Percentiles rank a stretch among this genome's conserved stretches.
Evolutionary conservation across 2,329 filamentous ascomycete species (phyloP).

Genomic region (Colletotrichum orbiculare): DNA sequence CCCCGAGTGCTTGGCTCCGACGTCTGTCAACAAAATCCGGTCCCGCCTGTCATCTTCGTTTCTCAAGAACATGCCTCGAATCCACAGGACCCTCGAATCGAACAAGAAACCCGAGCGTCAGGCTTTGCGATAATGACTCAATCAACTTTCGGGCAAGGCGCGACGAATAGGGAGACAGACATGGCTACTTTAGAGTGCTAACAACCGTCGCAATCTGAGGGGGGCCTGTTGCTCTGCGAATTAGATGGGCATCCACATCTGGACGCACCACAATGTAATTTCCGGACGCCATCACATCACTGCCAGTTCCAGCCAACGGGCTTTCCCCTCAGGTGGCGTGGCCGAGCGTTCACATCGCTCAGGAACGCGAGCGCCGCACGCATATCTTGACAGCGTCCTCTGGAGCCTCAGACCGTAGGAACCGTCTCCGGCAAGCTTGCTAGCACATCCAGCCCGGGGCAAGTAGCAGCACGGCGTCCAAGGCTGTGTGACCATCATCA

Average conservation of each 20-base stretch:
- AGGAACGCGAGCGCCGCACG: conserved; percentile 28
- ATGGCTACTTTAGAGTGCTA: conserved; percentile 15
- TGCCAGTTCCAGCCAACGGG: conserved; percentile 33
- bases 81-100: conserved; percentile 24
- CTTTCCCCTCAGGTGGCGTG: conserved; percentile 28
- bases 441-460: conserved; percentile 18
- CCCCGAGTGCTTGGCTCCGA: conserved; percentile 17
- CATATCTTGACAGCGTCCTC: conserved; percentile 1
- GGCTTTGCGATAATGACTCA: conserved; percentile 20
- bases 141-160: conserved; percentile 31
- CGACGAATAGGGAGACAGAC: conserved; percentile 20
- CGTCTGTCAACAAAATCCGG: conserved; percentile 1
- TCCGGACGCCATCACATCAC: conserved; percentile 34
- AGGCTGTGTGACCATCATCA: conserved; percentile 31
- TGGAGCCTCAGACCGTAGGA: conserved; percentile 1
- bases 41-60: conserved; percentile 17
- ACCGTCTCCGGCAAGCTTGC: conserved; percentile 25
- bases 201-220: conserved; percentile 24
- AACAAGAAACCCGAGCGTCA: conserved; percentile 11
- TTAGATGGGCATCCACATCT: conserved; percentile 24
- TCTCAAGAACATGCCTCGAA: conserved; percentile 7
- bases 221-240: conserved; percentile 18
- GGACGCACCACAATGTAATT: conserved; percentile 32
- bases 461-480: conserved; percentile 11
- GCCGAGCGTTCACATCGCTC: conserved; percentile 40